phyloP scores from a whole-genome alignment of 2,329 filamentous ascomycete species.

The Phialocephala subalpina region DNA sequence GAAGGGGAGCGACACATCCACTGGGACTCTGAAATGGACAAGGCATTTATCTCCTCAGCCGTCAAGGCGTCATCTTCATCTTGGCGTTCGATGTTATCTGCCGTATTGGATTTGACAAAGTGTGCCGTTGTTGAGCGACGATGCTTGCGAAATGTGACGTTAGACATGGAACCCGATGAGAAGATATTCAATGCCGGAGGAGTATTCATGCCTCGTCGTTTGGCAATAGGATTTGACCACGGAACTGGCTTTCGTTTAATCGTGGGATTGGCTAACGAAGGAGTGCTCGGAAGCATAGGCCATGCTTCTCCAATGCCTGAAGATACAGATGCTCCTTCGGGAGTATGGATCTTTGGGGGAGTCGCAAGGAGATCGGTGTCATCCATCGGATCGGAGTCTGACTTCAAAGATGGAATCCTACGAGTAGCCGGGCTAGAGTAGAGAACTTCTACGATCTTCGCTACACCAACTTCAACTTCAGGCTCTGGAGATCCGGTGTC shows the following conservation, averaged over 20 bases:
- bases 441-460: conserved; percentile 15
- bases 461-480: conserved; percentile 7
- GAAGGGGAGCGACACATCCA: conserved; percentile 40
- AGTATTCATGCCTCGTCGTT: conserved; percentile 24
- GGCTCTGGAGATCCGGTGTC: conserved; percentile 2
- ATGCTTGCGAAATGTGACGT: conserved; percentile 31
- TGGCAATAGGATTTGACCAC: neutral
- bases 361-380: neutral
- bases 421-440: neutral
- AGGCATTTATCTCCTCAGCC: conserved; percentile 22
- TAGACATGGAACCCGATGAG: conserved; percentile 25
- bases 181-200: conserved; percentile 16
- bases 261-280: neutral
- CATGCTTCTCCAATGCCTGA: neutral
- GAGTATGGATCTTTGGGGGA: neutral
- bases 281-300: neutral
- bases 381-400: conserved; percentile 6
- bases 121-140: conserved; percentile 15
- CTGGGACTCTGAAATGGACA: conserved; percentile 34
- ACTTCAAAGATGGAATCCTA: conserved; percentile 23
- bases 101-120: neutral
- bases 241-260: conserved; percentile 6
- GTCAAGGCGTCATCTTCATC: conserved; percentile 14
- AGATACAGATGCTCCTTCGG: neutral
- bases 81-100: neutral